Base-by-base conservation (phyloP, 164 flowering plant species). In the Macadamia integrifolia region DNA sequence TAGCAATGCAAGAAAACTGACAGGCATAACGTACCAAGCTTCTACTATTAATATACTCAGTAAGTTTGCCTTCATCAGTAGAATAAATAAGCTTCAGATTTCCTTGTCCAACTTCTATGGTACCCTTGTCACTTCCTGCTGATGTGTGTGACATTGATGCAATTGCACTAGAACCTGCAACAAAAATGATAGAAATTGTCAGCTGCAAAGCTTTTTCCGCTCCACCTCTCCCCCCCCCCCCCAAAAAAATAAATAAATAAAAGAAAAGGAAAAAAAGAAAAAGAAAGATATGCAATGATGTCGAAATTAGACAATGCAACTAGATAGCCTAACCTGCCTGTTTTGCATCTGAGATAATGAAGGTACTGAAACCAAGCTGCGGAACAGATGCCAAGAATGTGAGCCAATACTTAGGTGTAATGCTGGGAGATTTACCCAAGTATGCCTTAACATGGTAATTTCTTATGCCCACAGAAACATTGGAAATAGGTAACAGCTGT, bases 361-460 rank as follows among this genome's bases (percentile, higher is more conserved):
- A 93, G 28, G 94, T 87, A 78, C 80, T 90, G 86, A 86, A 91
- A 76, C 98, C 98, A 76, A 93, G 88, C 46, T 97, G 96, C 50
- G 96, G 97, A 55, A 86, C 90, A 76, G 92, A 72, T 50, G 83
- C 97, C 50, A 77, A n/a, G 81, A 91, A 89, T 30, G 85, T 94
- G 67, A 93, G 88, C 97, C 89, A 89, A 78, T 83, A 90, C 69
- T 82, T 88, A 6, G 90, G 87, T 30, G 81, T 60, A 65, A 59
- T 72, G 61, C 75, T 58, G 57, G 89, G 80, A 30, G 79, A 75
- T 74, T 62, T 71, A 66, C 88, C 91, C 72, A 85, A 76, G 72
- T 91, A 90, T 59, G 98, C 97, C 71, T 70, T 78, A 28, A 85
- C 86, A 77, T 88, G 70, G 67, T 69, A 82, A 69, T 83, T 82